Base-by-base conservation (phyloP, 331 rosid genomes). In the Quercus phellos region DNA sequence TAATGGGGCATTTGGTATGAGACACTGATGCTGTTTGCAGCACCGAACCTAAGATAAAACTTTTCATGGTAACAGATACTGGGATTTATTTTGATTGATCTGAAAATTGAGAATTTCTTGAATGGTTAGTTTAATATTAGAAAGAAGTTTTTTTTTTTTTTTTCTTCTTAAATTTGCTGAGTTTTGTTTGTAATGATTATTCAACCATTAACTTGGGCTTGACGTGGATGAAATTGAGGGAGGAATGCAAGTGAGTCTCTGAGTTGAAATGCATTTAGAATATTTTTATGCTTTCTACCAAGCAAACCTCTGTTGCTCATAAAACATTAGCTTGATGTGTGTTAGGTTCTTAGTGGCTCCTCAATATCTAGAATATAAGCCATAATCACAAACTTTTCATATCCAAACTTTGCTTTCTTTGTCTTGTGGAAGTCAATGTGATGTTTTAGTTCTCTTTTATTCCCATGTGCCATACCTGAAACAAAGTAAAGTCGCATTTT, bases 61-160 rank as follows among this genome's bases (percentile, higher is more conserved):
- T 46, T 59, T 76, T 53, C 17, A 14, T 71, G 71, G 29, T 72
- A 5, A 78, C 30, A 71, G 50, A 74, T 60, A 43, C 78, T 74
- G 74, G 27, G 38, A 55, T 46, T 43, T 24, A 42, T 18, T 70
- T 26, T 24, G 10, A 17, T 34, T 12, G n/a, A 27, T 78, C 29
- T 53, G 32, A 78, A 21, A 64, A 12, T 56, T 77, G 19, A 82
- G 46, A 17, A 7, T 17, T 30, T 64, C 4, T 32, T 64, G 30
- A 18, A 32, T 29, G 13, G 46, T 64, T 64, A 14, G 43, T 16
- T 16, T 64, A 5, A 30, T 24, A n/a, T 21, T 21, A 21, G 64
- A 19, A 56, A 21, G 29, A 4, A 56, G 2, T 9, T 55, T 56
- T 56, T 56, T n/a, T 22, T 11, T 56, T 56, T 56, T n/a, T 22